Evolutionary conservation across 164 flowering plant species (phyloP).

Genomic region (Macadamia tetraphylla): DNA sequence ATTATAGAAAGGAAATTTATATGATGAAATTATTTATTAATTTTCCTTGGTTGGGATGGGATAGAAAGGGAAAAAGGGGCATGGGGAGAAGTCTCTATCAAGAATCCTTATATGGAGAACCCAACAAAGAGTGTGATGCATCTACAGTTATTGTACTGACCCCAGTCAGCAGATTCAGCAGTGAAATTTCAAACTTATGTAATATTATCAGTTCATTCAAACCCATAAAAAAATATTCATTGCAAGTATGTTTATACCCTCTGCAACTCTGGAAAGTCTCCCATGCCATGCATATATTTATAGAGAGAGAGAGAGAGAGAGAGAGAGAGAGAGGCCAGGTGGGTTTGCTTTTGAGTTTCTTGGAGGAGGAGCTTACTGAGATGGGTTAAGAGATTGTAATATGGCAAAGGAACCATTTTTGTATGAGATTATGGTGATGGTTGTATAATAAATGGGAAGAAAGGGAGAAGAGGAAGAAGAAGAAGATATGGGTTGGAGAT

Average conservation of each 20-base stretch:
- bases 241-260: no score
- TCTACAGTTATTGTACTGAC: slow-evolving; percentile 13
- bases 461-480: neutral
- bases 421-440: no score
- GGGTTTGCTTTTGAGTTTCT: neutral
- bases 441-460: no score
- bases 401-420: neutral
- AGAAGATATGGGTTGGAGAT: neutral
- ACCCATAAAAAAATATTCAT: neutral
- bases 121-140: slow-evolving; percentile 15
- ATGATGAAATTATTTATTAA: no score
- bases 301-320: no score
- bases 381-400: neutral
- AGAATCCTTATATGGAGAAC: slow-evolving; percentile 16
- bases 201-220: neutral
- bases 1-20: no score
- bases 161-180: neutral
- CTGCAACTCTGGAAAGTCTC: no score
- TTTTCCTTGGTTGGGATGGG: slow-evolving; percentile 1
- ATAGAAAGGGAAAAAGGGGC: slow-evolving; percentile 1
- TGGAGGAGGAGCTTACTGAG: neutral
- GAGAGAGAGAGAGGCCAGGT: no score
- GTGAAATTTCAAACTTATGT: neutral
- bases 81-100: slow-evolving; percentile 12
- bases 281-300: no score